A percentile compares a stretch with the other conserved stretches of the same genome.
phyloP scores from a whole-genome alignment of 129 eudicot species.

The Logfia minima region DNA sequence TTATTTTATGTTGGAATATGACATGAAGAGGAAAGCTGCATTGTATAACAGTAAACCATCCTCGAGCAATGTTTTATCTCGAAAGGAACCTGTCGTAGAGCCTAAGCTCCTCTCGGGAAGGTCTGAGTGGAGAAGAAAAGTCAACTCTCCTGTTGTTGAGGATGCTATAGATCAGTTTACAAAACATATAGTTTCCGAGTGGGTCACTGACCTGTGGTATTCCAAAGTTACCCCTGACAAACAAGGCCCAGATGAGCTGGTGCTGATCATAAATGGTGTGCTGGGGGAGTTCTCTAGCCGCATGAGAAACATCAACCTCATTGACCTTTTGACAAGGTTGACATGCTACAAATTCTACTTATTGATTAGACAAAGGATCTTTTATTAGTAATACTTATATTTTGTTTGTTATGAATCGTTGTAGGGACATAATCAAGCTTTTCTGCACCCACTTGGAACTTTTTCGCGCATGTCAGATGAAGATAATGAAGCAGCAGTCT shows the following conservation, averaged over 20 bases:
- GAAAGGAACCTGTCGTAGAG: constrained; percentile 38
- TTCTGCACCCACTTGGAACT: constrained; percentile 78
- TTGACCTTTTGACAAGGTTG: constrained; percentile 90
- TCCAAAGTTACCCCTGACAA: constrained; percentile 83
- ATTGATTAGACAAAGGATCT: constrained; percentile 8
- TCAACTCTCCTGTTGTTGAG: constrained; percentile 92
- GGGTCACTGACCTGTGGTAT: constrained; percentile 99
- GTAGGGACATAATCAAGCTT: constrained; percentile 84
- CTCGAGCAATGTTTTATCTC: constrained; percentile 31
- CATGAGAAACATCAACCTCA: constrained; percentile 80
- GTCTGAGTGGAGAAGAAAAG: constrained; percentile 84
- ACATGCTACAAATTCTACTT: constrained; percentile 13
- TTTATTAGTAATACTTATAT: constrained; percentile 4
- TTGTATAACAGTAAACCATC: constrained; percentile 58
- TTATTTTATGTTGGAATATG: constrained; percentile 73
- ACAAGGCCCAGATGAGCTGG: constrained; percentile 97
- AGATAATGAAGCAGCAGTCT: constrained; percentile 58
- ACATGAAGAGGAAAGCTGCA: constrained; percentile 83
- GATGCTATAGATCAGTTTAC: constrained; percentile 92
- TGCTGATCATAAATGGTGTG: constrained; percentile 79
- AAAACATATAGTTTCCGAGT: constrained; percentile 83
- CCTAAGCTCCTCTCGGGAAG: constrained; percentile 39
- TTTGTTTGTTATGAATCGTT: constrained; percentile 20
- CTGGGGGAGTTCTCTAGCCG: constrained; percentile 86
- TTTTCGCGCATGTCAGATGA: constrained; percentile 71